Evolutionary conservation across 2,329 filamentous ascomycete genomes (phyloP).

Genomic region (Dothideomycetes sp.): DNA sequence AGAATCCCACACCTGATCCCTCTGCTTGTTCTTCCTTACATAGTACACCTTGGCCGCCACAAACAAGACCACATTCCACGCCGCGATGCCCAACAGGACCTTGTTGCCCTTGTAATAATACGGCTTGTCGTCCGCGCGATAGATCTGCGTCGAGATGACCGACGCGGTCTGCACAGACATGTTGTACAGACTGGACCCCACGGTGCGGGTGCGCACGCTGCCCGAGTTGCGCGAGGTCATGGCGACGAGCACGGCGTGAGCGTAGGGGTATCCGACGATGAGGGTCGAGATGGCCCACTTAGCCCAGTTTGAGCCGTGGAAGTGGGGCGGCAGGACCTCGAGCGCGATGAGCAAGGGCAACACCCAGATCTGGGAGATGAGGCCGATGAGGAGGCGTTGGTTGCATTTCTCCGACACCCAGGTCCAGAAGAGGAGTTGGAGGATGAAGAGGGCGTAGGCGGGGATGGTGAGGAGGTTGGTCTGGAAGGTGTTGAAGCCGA

Average conservation of each 20-base stretch:
- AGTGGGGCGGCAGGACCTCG: slow-evolving; percentile 19
- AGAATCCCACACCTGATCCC: slow-evolving; percentile 23
- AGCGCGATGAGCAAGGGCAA: slow-evolving; percentile 28
- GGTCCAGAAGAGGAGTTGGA: slow-evolving; percentile 39
- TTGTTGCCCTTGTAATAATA: slow-evolving; percentile 32
- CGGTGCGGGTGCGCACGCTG: slow-evolving; percentile 31
- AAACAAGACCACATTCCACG: slow-evolving; percentile 21
- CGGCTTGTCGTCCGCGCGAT: slow-evolving; percentile 36
- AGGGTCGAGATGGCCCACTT: slow-evolving; percentile 27
- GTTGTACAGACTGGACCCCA: slow-evolving; percentile 33
- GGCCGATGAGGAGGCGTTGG: slow-evolving; percentile 37
- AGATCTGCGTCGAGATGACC: slow-evolving; percentile 37
- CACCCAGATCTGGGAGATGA: slow-evolving; percentile 27
- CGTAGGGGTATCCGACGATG: slow-evolving; percentile 31
- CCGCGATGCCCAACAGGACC: slow-evolving; percentile 18
- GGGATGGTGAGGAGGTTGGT: slow-evolving; percentile 10
- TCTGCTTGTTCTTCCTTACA: slow-evolving; percentile 17
- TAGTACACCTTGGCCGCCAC: slow-evolving; percentile 23
- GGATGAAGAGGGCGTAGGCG: slow-evolving; percentile 8
- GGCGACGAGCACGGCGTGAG: slow-evolving; percentile 33
- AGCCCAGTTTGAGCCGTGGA: slow-evolving; percentile 23
- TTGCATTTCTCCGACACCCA: slow-evolving; percentile 40
- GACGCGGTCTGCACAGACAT: slow-evolving; percentile 37
- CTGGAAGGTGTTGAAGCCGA: slow-evolving; percentile 36
- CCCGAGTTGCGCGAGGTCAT: slow-evolving; percentile 32